Evolutionary conservation across 768 basidiomycete species (phyloP), one percentile per base, ranked within the genome.

Genomic region (Coprinellus micaceus): DNA sequence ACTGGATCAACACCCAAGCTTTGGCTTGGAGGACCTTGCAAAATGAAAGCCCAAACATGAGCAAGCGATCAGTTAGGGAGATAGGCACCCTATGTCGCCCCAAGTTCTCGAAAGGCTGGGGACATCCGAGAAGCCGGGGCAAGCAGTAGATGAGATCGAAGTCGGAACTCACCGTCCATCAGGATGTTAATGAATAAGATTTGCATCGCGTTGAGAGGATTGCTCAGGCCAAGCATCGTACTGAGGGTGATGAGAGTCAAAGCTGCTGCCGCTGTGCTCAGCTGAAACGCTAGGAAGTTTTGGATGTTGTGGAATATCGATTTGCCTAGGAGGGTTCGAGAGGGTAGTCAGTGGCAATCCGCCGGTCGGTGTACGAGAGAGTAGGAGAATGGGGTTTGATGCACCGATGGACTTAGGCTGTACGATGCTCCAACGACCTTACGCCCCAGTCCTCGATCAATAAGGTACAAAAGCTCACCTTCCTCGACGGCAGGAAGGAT

Each of bases 281-380:
- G 83, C 70, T 98, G 95, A 82, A 98, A 98, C 40, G 91, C 84
- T 54, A 98, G 74, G 79, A 98, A 98, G 70, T 97, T 97, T 69
- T 98, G 96, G 66, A 98, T 96, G 65, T 98, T 98, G 73, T 98
- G 93, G 71, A 98, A 98, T 64, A 98, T 98, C 2, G 93, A 91
- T 88, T 97, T 94, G 56, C 91, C 91, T 89, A 59, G 10, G 33
- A 24, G 5, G 39, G 19, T 7, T n/a, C n/a, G n/a, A n/a, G n/a
- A n/a, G n/a, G n/a, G n/a, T n/a, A n/a, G n/a, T n/a, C n/a, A n/a
- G n/a, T 46, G 24, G 37, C 12, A 25, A 28, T 54, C 52, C 33
- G 45, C 49, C 28, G 29, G 28, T 36, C 19, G n/a, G n/a, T n/a
- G n/a, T n/a, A n/a, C n/a, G n/a, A n/a, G n/a, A n/a, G n/a, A n/a